A percentile compares a stretch with the other conserved stretches of the same genome.
These are phyloP conservation scores for Lactarius sanguifluus DNA, from an alignment of 768 basidiomycete species.

Conservation along the genomic window DNA sequence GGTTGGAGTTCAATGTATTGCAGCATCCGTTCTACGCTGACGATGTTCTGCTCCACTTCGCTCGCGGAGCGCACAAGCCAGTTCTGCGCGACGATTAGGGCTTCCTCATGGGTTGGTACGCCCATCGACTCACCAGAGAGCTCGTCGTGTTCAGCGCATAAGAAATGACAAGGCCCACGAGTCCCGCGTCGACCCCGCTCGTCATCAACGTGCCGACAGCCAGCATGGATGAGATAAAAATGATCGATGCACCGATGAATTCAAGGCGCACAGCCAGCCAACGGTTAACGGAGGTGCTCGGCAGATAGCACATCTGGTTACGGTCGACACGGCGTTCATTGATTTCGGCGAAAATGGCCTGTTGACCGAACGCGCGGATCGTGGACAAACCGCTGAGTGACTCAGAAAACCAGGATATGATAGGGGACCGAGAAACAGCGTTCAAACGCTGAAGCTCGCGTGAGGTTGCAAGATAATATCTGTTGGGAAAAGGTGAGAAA, in stretches of 20 bases:
- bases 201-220: conserved; percentile 71
- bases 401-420: conserved; percentile 88
- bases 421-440: conserved; percentile 85
- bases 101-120: not conserved
- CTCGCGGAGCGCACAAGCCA: conserved; percentile 81
- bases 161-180: conserved; percentile 83
- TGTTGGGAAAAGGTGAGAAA: conserved; percentile 33
- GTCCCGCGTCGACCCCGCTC: conserved; percentile 78
- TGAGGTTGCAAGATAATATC: conserved; percentile 85
- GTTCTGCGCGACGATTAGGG: conserved; percentile 46
- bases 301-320: conserved; percentile 71
- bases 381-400: conserved; percentile 74
- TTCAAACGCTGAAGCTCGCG: conserved; percentile 88
- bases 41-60: conserved; percentile 89
- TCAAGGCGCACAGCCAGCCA: conserved; percentile 87
- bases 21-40: conserved; percentile 84
- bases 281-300: conserved; percentile 69
- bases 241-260: conserved; percentile 78
- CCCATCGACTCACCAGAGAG: conserved; percentile 56
- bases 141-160: conserved; percentile 84
- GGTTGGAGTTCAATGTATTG: conserved; percentile 73
- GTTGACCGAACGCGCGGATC: conserved; percentile 78
- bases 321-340: conserved; percentile 78
- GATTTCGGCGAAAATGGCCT: conserved; percentile 60
- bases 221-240: conserved; percentile 66